phyloP scores from a whole-genome alignment of 768 basidiomycete species.

The Brasilioporus rufonigricans region DNA sequence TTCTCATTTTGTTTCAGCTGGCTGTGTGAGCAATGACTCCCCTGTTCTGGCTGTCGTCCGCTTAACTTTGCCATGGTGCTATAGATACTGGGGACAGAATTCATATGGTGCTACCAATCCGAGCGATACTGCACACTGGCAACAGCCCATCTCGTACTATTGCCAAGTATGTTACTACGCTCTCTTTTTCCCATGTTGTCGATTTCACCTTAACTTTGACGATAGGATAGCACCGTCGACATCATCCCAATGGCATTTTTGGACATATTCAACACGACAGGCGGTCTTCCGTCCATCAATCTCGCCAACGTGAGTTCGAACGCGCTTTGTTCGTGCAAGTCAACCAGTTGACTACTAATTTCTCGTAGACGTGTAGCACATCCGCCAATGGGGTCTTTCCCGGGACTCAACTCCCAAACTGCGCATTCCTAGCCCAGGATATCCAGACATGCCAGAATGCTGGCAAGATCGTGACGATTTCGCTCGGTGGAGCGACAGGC shows the following conservation, averaged over 20 bases:
- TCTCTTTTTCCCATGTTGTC: background rate
- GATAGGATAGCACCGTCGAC: constrained; percentile 53
- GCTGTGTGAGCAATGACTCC: constrained; percentile 13
- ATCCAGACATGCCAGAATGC: constrained; percentile 64
- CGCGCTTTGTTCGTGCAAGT: background rate
- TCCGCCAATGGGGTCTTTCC: constrained; percentile 55
- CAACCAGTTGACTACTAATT: background rate
- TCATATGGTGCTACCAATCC: constrained; percentile 36
- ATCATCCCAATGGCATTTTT: constrained; percentile 63
- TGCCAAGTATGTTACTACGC: constrained; percentile 21
- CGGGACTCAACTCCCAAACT: constrained; percentile 62
- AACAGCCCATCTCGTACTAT: constrained; percentile 34
- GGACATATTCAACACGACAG: constrained; percentile 55
- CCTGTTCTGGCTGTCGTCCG: background rate
- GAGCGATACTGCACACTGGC: constrained; percentile 29
- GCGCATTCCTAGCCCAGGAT: constrained; percentile 55
- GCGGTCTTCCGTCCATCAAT: constrained; percentile 58
- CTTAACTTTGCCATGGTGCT: background rate
- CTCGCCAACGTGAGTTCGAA: constrained; percentile 49
- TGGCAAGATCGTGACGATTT: constrained; percentile 61
- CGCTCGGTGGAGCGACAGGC: constrained; percentile 65
- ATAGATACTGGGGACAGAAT: constrained; percentile 39
- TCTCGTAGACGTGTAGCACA: constrained; percentile 58
- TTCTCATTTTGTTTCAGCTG: constrained; percentile 10
- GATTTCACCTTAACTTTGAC: background rate